Conservation (phyloP, 176 grass and related monocot species). For the Microstegium vimineum region DNA sequence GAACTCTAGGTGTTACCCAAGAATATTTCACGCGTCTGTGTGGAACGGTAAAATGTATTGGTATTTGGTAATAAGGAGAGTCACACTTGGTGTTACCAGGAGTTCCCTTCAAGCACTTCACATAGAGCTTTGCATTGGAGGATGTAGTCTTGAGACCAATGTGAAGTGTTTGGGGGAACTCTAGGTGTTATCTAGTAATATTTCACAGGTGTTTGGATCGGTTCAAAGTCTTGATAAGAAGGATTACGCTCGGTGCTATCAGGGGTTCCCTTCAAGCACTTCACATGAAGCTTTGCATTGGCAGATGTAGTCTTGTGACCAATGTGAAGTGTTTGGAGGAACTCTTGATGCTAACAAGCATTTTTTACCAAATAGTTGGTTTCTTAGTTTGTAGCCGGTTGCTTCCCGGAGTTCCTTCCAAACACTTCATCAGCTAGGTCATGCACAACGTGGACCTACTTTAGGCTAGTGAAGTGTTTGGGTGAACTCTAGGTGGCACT, state of each 20-base stretch:
- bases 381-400: not conserved
- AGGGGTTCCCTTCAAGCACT: slow-evolving; percentile 20
- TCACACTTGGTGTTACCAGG: not conserved
- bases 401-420: not conserved
- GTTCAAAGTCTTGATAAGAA: no score
- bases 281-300: not conserved
- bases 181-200: not conserved
- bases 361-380: not conserved
- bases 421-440: slow-evolving; percentile 6
- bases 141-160: not conserved
- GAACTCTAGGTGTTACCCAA: slow-evolving; percentile 18
- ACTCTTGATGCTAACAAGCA: not conserved
- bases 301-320: not conserved
- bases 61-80: not conserved
- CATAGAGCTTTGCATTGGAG: not conserved
- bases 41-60: not conserved
- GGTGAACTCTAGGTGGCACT: not conserved
- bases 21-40: not conserved
- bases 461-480: not conserved
- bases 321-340: slow-evolving; percentile 33
- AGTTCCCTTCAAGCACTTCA: slow-evolving; percentile 29
- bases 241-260: not conserved
- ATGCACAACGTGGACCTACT: not conserved
- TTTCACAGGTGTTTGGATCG: no score
- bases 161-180: slow-evolving; percentile 38